Evolutionary conservation across 1,284 basidiomycete genomes (phyloP), one percentile per base, ranked within the genome.

Genomic region (Leccinum solheimii): DNA sequence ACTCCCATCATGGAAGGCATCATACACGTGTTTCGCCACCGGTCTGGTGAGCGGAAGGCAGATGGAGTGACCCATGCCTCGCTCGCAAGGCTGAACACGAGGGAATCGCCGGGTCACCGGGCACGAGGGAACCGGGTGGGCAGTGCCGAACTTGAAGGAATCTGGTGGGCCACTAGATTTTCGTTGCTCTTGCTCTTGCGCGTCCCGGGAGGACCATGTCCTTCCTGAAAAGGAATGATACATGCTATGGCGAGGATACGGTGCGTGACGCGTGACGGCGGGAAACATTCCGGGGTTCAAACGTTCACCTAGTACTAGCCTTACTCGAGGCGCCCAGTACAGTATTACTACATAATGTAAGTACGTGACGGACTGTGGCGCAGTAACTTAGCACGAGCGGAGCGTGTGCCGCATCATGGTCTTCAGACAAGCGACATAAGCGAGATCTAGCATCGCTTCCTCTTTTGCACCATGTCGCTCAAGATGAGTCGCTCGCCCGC

Each of bases 1-100:
- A 77, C 72, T 48, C 72, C 68, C 27, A 30, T 30, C 70, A 77
- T 61, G 57, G 72, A 70, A 23, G 84, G 81, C 54, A 85, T 81
- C 19, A 96, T 79, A 75, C 97, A 98, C 82, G 98, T 90, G 45
- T 87, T 81, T 67, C 86, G 85, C 97, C 97, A 99, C 62, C 97
- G 80, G 64, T 86, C 83, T 98, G 21, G 97, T 92, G 26, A 98
- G 81, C 16, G 95, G 94, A n/a, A 97, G 71, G 66, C 88, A 91
- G 56, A 96, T 80, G 1, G 77, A 74, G 56, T 86, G 82, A 7
- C 84, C 86, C 64, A 80, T 14, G 85, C 81, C 32, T 84, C 81
- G 13, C 79, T 70, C 2, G 83, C 70, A 48, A 87, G 73, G 59
- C 76, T 75, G 54, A 87, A 79, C 3, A 86, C 75, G 2, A 85